Conservation (phyloP, 176 grass and related monocot genomes). For the Musa beccarii region DNA sequence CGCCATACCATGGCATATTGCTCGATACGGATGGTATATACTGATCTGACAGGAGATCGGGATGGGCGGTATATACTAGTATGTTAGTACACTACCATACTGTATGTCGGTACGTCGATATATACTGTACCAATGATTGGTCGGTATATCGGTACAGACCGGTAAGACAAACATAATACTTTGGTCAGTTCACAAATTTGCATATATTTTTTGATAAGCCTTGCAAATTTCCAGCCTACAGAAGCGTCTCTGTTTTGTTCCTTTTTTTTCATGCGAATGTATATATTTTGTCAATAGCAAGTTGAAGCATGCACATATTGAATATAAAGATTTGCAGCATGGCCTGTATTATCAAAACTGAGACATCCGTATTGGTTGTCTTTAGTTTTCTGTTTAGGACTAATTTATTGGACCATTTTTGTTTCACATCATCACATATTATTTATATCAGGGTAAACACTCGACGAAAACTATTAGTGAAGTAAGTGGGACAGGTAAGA, state of each 20-base stretch:
- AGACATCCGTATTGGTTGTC: background rate
- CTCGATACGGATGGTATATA: too few species aligned
- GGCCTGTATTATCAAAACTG: background rate
- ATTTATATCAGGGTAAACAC: slow-evolving; percentile 54
- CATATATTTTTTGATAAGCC: background rate
- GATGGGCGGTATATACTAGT: too few species aligned
- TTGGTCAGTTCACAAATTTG: background rate
- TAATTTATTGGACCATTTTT: background rate
- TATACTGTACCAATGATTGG: too few species aligned
- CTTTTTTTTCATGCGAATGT: background rate
- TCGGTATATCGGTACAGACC: too few species aligned
- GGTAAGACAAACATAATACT: too few species aligned
- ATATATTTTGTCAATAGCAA: background rate
- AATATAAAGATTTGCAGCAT: background rate
- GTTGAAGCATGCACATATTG: background rate
- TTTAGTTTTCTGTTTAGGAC: background rate
- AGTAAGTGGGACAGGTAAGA: slow-evolving; percentile 83
- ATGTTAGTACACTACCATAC: too few species aligned
- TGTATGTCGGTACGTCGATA: too few species aligned
- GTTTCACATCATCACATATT: slow-evolving; percentile 4
- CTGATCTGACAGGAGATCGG: too few species aligned
- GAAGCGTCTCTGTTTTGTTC: background rate
- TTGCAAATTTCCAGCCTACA: background rate
- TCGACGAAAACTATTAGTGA: slow-evolving; percentile 81
- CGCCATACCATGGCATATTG: too few species aligned